Evolutionary conservation across 306 rosid species (phyloP), one percentile per base, ranked within the genome.

Genomic region (Dryas octopetala): DNA sequence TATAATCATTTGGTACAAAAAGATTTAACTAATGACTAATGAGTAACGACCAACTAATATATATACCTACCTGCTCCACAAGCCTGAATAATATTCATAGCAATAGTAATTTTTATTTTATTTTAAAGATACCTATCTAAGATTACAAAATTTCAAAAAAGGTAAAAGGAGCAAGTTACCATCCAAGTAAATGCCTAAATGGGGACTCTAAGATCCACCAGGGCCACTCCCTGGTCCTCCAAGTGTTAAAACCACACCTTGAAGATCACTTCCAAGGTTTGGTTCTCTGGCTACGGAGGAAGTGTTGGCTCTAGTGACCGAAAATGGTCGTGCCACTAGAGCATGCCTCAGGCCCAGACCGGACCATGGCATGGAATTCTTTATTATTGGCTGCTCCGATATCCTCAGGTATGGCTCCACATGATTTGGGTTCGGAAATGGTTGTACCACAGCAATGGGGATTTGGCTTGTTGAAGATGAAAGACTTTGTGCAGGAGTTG

Each of bases 211-310:
- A 70, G 78, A 69, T 77, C 80, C 79, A 47, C 82, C 78, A 44
- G 84, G 44, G 52, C 80, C 86, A 81, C 88, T 86, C 9, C 90
- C 87, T 48, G 99, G 96, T 38, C 97, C 96, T 66, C 96, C 99
- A 15, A 95, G 93, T 61, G 97, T 89, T 66, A 95, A 83, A 75
- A 86, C 84, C 79, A 95, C 89, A 28, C 93, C 97, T 68, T 88
- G 88, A 48, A 90, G 93, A 79, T 95, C 99, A 79, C 83, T 87
- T 84, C 83, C 86, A n/a, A 87, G 80, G 71, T 87, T 87, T 26
- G 86, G 85, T 55, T 89, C 93, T 64, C 64, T 86, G 23, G 83
- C 79, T 57, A 70, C 49, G 44, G 86, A 16, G 6, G 80, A n/a
- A 59, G 73, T 57, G 38, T 32, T 32, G 12, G 84, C 78, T 81